phyloP scores from a whole-genome alignment of 192 early-diverging fungal species.

The Umbelopsis sp. region DNA sequence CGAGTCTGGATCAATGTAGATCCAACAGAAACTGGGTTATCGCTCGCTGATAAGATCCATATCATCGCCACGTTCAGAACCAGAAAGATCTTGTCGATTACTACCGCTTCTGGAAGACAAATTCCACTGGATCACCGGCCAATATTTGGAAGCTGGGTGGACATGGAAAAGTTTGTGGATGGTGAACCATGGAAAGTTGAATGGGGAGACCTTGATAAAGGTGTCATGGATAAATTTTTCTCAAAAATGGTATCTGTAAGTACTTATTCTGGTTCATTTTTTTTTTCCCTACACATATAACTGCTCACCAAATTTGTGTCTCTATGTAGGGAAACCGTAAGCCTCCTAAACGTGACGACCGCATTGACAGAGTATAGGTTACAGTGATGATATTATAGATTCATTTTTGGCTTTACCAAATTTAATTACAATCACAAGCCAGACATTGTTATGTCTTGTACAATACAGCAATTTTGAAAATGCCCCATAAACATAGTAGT shows the following conservation, averaged over 20 bases:
- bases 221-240: constrained; percentile 30
- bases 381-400: background rate
- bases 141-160: constrained; percentile 37
- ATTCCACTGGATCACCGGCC: constrained; percentile 34
- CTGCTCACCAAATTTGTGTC: background rate
- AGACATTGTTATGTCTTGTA: too few species aligned
- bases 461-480: too few species aligned
- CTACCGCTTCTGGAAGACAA: constrained; percentile 25
- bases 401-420: background rate
- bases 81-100: constrained; percentile 31
- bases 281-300: background rate
- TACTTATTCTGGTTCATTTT: background rate
- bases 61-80: constrained; percentile 37
- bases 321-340: background rate
- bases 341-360: background rate
- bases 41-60: constrained; percentile 35
- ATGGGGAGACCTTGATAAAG: constrained; percentile 33
- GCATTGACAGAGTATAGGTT: background rate
- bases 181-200: constrained; percentile 37
- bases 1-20: constrained; percentile 35
- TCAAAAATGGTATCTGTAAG: constrained; percentile 30
- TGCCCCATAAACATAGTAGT: too few species aligned
- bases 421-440: background rate
- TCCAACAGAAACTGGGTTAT: constrained; percentile 34
- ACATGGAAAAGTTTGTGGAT: constrained; percentile 30